These are phyloP conservation scores for Tolypocladium capitatum DNA, from an alignment of 2,329 filamentous ascomycete species.

Conservation along the genomic window DNA sequence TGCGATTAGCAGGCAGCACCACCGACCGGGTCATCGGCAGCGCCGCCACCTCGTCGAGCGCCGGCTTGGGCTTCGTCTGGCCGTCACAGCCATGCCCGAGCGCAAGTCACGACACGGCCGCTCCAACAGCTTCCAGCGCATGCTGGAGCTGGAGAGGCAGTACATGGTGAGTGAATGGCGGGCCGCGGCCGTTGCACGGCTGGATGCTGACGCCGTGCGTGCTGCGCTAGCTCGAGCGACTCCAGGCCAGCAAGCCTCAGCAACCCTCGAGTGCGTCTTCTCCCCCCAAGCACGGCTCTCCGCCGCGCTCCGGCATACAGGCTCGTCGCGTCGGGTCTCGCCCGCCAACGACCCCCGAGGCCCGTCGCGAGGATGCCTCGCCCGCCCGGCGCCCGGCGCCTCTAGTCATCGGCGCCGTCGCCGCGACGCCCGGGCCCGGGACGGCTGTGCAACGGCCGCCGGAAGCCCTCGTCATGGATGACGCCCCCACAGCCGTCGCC, in stretches of 20 bases:
- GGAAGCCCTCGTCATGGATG: constrained; percentile 1
- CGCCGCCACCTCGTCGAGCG: background rate
- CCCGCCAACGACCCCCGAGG: background rate
- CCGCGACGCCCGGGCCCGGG: constrained; percentile 1
- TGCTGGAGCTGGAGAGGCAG: constrained; percentile 46
- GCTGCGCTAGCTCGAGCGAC: constrained; percentile 9
- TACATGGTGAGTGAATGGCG: constrained; percentile 39
- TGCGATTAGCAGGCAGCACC: background rate
- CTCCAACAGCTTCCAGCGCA: constrained; percentile 39
- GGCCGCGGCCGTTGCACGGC: background rate
- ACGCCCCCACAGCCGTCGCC: constrained; percentile 2
- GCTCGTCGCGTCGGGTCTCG: constrained; percentile 3
- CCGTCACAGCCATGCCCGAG: constrained; percentile 3
- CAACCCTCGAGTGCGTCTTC: background rate
- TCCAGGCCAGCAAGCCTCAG: constrained; percentile 3
- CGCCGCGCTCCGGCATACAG: constrained; percentile 5
- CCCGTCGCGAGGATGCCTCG: constrained; percentile 2
- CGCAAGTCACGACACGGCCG: constrained; percentile 11
- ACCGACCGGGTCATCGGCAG: no score
- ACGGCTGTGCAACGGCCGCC: constrained; percentile 3
- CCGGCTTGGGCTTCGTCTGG: background rate
- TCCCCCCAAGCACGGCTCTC: background rate
- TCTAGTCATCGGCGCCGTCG: constrained; percentile 7
- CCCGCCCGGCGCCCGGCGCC: constrained; percentile 2
- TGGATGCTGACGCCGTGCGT: background rate